These are phyloP conservation scores for Eutrema heterophyllum DNA, from an alignment of 345 rosid genomes.

Conservation along the genomic window DNA sequence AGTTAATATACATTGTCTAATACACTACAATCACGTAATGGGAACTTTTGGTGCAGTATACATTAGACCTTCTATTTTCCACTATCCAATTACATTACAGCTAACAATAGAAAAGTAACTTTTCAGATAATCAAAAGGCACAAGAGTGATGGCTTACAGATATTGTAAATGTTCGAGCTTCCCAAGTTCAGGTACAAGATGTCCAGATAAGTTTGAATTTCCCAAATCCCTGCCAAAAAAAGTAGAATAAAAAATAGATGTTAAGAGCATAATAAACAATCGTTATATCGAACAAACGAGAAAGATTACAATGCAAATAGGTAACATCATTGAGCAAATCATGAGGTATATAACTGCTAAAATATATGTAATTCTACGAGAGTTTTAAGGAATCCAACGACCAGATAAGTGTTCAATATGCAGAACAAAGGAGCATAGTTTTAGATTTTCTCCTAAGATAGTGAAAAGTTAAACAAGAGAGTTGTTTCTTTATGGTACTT, in stretches of 20 bases:
- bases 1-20: background rate
- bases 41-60: too few relatives aligned
- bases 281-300: too few relatives aligned
- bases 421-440: too few relatives aligned
- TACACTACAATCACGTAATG: too few relatives aligned
- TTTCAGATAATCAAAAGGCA: background rate
- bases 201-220: constrained; percentile 71
- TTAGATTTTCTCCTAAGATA: too few relatives aligned
- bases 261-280: background rate
- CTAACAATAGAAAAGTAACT: background rate
- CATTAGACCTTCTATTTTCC: background rate
- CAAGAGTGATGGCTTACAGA: constrained; percentile 49
- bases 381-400: too few relatives aligned
- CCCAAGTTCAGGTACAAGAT: constrained; percentile 77
- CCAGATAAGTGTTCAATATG: too few relatives aligned
- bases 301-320: background rate
- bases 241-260: background rate
- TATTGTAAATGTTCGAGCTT: constrained; percentile 80
- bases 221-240: constrained; percentile 71
- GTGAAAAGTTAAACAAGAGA: too few relatives aligned
- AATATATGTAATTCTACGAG: too few relatives aligned
- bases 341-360: background rate
- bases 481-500: background rate
- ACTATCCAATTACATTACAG: background rate
- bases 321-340: background rate